These are phyloP conservation scores for Pleurotus eryngii DNA, from an alignment of 768 basidiomycete genomes.

Conservation along the genomic window DNA sequence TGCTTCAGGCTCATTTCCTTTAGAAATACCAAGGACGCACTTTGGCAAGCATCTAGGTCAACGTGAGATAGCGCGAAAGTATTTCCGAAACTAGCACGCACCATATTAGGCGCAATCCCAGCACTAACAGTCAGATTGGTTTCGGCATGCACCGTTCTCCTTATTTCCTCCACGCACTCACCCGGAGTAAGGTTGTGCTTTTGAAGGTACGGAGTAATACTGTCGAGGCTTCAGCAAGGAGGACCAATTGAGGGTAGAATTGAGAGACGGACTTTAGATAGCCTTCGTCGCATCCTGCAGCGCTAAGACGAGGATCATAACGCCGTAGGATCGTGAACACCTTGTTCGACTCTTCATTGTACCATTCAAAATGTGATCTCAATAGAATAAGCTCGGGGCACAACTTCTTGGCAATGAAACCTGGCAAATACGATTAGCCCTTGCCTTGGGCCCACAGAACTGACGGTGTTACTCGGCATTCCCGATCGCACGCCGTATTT, in stretches of 20 bases:
- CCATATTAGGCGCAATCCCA: conserved; percentile 94
- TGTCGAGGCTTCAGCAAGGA: conserved; percentile 22
- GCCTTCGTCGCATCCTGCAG: conserved; percentile 86
- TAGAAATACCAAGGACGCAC: conserved; percentile 32
- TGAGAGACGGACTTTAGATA: conserved; percentile 74
- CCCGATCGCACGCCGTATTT: conserved; percentile 90
- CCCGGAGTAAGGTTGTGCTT: conserved; percentile 60
- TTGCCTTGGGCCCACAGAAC: background rate
- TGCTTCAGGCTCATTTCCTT: background rate
- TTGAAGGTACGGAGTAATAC: conserved; percentile 83
- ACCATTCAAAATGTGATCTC: conserved; percentile 52
- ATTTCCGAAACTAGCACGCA: conserved; percentile 33
- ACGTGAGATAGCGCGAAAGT: background rate
- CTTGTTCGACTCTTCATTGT: conserved; percentile 64
- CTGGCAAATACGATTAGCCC: conserved; percentile 30
- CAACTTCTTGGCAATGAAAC: conserved; percentile 89
- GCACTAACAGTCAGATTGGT: conserved; percentile 91
- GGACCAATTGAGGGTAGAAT: background rate
- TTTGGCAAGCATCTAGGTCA: conserved; percentile 78
- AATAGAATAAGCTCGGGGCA: conserved; percentile 86
- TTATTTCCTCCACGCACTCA: conserved; percentile 77
- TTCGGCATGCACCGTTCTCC: conserved; percentile 67
- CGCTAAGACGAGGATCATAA: conserved; percentile 74
- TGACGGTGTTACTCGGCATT: conserved; percentile 70
- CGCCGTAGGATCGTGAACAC: conserved; percentile 69